Evolutionary conservation across 805 yeast genomes (phyloP), one percentile per base, ranked within the genome.

Genomic region (Candida coleopterorum): DNA sequence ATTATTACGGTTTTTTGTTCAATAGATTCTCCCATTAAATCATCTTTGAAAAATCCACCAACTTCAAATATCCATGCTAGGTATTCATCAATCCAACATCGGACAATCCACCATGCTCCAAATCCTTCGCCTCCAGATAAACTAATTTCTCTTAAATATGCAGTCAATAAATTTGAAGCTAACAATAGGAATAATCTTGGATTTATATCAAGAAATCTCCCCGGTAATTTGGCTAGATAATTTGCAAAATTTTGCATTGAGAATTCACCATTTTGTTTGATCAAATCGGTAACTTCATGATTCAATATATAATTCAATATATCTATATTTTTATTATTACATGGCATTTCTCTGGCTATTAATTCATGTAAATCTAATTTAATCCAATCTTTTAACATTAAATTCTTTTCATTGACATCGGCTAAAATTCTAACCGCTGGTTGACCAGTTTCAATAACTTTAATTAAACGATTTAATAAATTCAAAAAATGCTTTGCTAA

Each of bases 1-100:
- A 6, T 11, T 4, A 25, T 14, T 12, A 8, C 17, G 6, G 7
- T 3, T 14, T n/a, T 18, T n/a, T n/a, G 18, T 17, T 30, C 32
- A 10, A 27, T 29, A n/a, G n/a, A n/a, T n/a, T n/a, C n/a, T n/a
- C n/a, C n/a, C n/a, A n/a, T n/a, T 38, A 58, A 55, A 25, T 59
- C 66, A 12, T 50, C 55, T 25, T 57, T 55, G 17, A 76, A 52
- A 42, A 71, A 72, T 0, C 81, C 80, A 4, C 81, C 80, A 11
- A 77, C 56, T 49, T 81, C 87, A 18, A 81, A 79, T 39, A 73
- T 60, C 78, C 86, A 80, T 2, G 70, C 70, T 42, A 81, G 62
- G 70, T 76, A 82, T 49, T 83, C 90, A 49, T 80, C 86, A 6
- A 79, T 62, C 88, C 90, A 84, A 52, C 87, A 78, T 38, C 84